A percentile compares a stretch with the other conserved stretches of the same genome.
These are phyloP conservation scores for Microcyclosporella mali DNA, from an alignment of 2,329 filamentous ascomycete species.

Conservation along the genomic window DNA sequence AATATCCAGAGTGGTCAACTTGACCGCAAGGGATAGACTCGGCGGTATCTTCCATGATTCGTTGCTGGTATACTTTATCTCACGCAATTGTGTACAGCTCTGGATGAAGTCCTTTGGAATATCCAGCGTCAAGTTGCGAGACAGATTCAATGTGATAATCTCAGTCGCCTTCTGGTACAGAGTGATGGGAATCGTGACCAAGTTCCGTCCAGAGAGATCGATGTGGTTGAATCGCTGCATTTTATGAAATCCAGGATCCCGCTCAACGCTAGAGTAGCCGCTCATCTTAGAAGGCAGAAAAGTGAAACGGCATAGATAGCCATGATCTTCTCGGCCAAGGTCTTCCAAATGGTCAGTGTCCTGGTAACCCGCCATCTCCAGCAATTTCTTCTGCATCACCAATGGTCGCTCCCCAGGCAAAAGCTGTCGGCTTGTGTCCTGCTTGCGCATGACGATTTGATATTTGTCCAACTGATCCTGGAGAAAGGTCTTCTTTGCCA, in stretches of 20 bases:
- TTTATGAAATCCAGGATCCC: conserved; percentile 72
- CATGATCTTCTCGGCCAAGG: conserved; percentile 92
- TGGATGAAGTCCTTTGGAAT: conserved; percentile 95
- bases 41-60: conserved; percentile 80
- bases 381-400: conserved; percentile 80
- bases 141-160: conserved; percentile 91
- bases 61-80: conserved; percentile 94
- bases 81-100: conserved; percentile 80
- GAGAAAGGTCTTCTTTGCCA: conserved; percentile 90
- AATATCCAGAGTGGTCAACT: conserved; percentile 82
- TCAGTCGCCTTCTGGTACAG: conserved; percentile 87
- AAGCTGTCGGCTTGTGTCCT: conserved; percentile 79
- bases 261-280: conserved; percentile 64
- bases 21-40: conserved; percentile 73
- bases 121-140: conserved; percentile 83
- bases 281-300: conserved; percentile 86
- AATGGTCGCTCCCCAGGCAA: conserved; percentile 73
- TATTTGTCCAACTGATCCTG: conserved; percentile 89
- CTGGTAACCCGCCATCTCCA: conserved; percentile 88
- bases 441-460: conserved; percentile 90
- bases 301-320: conserved; percentile 91
- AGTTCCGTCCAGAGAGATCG: conserved; percentile 80
- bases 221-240: conserved; percentile 91
- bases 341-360: conserved; percentile 84
- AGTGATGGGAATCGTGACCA: conserved; percentile 90